Conservation (phyloP, 2,329 filamentous ascomycete genomes). For the Fusarium clavum region DNA sequence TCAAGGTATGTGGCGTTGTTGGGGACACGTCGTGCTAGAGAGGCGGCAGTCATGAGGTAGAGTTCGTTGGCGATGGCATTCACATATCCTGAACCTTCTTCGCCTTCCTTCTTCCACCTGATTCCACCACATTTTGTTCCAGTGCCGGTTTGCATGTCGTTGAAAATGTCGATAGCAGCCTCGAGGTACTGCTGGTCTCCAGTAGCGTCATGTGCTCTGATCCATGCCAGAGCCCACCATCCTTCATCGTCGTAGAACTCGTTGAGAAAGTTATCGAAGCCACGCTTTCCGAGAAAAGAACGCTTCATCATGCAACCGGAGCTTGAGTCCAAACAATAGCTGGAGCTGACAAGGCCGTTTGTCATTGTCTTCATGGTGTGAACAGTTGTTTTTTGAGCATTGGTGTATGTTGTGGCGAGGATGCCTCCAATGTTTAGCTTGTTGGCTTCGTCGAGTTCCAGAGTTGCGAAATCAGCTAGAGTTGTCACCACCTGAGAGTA, state of each 20-base stretch:
- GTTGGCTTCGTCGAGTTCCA: constrained; percentile 51
- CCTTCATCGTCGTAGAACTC: constrained; percentile 70
- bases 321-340: constrained; percentile 50
- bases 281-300: constrained; percentile 50
- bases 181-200: constrained; percentile 64
- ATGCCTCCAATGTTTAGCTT: constrained; percentile 54
- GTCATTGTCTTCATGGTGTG: constrained; percentile 54
- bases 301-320: constrained; percentile 50
- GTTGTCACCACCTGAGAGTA: constrained; percentile 61
- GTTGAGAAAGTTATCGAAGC: constrained; percentile 59
- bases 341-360: constrained; percentile 53
- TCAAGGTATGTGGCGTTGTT: constrained; percentile 56
- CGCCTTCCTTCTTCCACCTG: constrained; percentile 65
- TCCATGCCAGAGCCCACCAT: constrained; percentile 73
- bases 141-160: constrained; percentile 65
- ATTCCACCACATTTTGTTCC: constrained; percentile 64
- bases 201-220: constrained; percentile 67
- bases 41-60: constrained; percentile 64
- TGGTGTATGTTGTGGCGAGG: constrained; percentile 59
- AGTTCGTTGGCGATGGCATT: constrained; percentile 70
- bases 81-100: constrained; percentile 54
- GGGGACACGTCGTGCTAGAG: constrained; percentile 62
- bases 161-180: constrained; percentile 64
- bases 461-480: constrained; percentile 64
- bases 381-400: constrained; percentile 57